Conservation (phyloP, 768 basidiomycete genomes). For the Pisolithus marmoratus region DNA sequence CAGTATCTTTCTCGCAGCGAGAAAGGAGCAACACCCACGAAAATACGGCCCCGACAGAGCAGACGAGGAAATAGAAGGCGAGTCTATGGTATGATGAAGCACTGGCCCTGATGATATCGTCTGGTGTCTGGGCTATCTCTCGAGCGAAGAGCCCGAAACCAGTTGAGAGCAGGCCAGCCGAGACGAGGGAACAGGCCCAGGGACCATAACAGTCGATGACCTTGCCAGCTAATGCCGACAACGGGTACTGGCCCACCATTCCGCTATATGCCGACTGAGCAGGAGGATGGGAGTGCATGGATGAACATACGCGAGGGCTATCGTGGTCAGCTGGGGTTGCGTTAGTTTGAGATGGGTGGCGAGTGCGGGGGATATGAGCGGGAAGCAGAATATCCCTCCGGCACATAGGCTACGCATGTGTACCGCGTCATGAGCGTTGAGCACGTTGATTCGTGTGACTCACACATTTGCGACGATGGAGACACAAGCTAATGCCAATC, state of each 20-base stretch:
- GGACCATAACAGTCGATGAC: slow-evolving; percentile 65
- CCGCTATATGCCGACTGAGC: slow-evolving; percentile 41
- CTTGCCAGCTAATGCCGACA: slow-evolving; percentile 64
- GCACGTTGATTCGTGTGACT: slow-evolving; percentile 20
- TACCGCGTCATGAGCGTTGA: neutral
- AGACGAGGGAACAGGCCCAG: slow-evolving; percentile 57
- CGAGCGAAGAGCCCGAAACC: slow-evolving; percentile 62
- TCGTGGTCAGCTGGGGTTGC: slow-evolving; percentile 75
- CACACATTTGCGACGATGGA: slow-evolving; percentile 64
- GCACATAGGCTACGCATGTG: slow-evolving; percentile 53
- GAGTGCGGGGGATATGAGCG: slow-evolving; percentile 62
- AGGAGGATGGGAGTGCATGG: neutral
- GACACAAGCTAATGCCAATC: slow-evolving; percentile 35
- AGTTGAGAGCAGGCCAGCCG: slow-evolving; percentile 50
- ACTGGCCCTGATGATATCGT: slow-evolving; percentile 32
- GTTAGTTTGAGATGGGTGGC: slow-evolving; percentile 54
- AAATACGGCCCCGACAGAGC: slow-evolving; percentile 64
- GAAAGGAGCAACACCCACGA: slow-evolving; percentile 46
- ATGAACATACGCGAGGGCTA: slow-evolving; percentile 62
- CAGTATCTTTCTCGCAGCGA: neutral
- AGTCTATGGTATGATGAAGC: slow-evolving; percentile 46
- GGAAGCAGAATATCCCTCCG: slow-evolving; percentile 78
- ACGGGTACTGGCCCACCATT: slow-evolving; percentile 77
- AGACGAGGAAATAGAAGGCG: slow-evolving; percentile 52
- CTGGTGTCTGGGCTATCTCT: slow-evolving; percentile 46